Evolutionary conservation across 192 early-diverging fungal genomes (phyloP).

Genomic region (Podila horticola): DNA sequence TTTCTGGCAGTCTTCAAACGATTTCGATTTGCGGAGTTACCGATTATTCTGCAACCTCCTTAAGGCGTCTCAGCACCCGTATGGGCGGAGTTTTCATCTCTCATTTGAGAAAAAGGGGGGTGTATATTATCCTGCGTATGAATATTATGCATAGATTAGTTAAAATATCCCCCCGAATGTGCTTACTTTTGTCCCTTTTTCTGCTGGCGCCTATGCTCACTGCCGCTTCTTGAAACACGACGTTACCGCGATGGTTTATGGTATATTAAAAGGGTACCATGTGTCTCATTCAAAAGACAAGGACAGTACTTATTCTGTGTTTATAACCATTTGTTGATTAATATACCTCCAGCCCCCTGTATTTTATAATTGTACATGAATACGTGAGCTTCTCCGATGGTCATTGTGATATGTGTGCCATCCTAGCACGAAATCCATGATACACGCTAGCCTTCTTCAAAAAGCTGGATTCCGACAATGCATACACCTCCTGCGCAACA

Average conservation of each 20-base stretch:
- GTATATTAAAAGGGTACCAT: constrained; percentile 16
- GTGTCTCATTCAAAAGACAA: constrained; percentile 15
- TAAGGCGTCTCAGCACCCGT: constrained; percentile 5
- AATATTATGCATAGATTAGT: constrained; percentile 24
- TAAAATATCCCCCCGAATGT: constrained; percentile 10
- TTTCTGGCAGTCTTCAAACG: constrained; percentile 8
- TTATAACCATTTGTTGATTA: constrained; percentile 3
- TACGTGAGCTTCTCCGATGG: constrained; percentile 19
- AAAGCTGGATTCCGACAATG: constrained; percentile 13
- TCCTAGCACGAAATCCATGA: constrained; percentile 9
- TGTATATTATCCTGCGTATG: constrained; percentile 24
- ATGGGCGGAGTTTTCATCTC: constrained; percentile 15
- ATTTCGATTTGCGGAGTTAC: constrained; percentile 9
- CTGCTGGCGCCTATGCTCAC: constrained; percentile 19
- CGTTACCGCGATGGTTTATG: constrained; percentile 7
- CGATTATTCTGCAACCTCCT: constrained; percentile 1
- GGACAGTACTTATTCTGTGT: constrained; percentile 12
- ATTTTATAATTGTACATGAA: constrained; percentile 8
- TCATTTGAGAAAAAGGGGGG: constrained; percentile 2
- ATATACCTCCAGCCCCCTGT: constrained; percentile 19
- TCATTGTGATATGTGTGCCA: constrained; percentile 16
- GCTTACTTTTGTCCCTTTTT: constrained; percentile 9
- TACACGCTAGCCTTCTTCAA: constrained; percentile 14
- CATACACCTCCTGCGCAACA: constrained; percentile 16
- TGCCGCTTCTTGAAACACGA: constrained; percentile 16